Evolutionary conservation across 2,329 filamentous ascomycete species (phyloP), one percentile per base, ranked within the genome.

Genomic region (Alternaria conjuncta): DNA sequence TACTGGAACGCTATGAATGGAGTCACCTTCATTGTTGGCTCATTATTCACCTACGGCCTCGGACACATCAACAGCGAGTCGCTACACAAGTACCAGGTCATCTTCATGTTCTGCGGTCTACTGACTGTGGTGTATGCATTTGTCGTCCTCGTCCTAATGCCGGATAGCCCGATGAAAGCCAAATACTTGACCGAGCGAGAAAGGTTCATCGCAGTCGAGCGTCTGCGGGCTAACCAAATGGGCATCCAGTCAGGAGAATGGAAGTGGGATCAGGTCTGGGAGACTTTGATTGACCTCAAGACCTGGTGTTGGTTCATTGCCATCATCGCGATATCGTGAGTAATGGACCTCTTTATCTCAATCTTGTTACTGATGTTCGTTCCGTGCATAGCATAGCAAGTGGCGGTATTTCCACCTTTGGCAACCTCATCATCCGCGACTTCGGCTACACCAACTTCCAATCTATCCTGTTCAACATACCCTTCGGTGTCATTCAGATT

Each of bases 201-300:
- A 47, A 60, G 60, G 12, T 32, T 67, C 30, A 67, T 71, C 43
- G 71, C 71, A 0, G 66, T 70, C 3, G 68, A 73, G 53, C 66
- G 72, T 20, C 45, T 75, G 6, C 46, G 66, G 6, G 64, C 67
- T 2, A 72, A 73, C 26, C 69, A 72, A 36, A 75, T 72, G 23
- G 91, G 89, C 26, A 84, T 86, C 36, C 89, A 92, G 54, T 91
- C 93, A 72, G 82, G 86, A 49, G 87, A 90, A 0, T 96, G 92
- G 92, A 87, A 93, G 81, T 95, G 92, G 91, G 86, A 95, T 47
- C 71, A 74, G 50, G 63, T 72, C 2, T 64, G 67, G 59, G 71
- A 74, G 47, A 72, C 71, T 7, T 56, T 72, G 10, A 36, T 66
- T 6, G 71, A 74, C 43, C 63, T 71, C n/a, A 73, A 74, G 45